A percentile compares a stretch with the other conserved stretches of the same genome.
These are phyloP conservation scores for Chaetomiaceae sp. DNA, from an alignment of 2,329 filamentous ascomycete species.

Conservation along the genomic window DNA sequence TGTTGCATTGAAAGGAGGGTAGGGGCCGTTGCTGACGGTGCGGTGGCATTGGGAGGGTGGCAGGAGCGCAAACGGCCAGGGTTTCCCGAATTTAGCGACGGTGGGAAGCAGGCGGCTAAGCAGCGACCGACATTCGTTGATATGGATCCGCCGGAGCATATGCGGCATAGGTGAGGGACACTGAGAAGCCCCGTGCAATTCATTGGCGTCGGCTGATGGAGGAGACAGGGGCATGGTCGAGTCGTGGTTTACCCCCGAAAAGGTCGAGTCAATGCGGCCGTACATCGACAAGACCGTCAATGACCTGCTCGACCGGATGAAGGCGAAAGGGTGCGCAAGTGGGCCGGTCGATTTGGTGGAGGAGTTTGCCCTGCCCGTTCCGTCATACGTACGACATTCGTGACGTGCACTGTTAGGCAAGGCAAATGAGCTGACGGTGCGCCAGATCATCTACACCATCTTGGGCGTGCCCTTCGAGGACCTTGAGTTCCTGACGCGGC, in stretches of 20 bases:
- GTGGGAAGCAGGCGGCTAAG: constrained; percentile 43
- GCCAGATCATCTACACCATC: constrained; percentile 43
- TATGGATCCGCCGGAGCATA: constrained; percentile 44
- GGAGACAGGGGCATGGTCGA: constrained; percentile 39
- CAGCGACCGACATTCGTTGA: constrained; percentile 45
- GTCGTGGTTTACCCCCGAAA: constrained; percentile 34
- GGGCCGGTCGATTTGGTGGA: constrained; percentile 40
- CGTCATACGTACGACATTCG: constrained; percentile 35
- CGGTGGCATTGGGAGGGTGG: background rate
- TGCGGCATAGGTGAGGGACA: constrained; percentile 34
- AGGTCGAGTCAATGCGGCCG: constrained; percentile 36
- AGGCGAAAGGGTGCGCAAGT: constrained; percentile 30
- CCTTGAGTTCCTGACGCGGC: constrained; percentile 39
- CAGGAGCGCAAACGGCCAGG: constrained; percentile 37
- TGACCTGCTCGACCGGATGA: constrained; percentile 36
- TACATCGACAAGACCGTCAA: constrained; percentile 42
- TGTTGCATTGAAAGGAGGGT: background rate
- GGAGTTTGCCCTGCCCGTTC: constrained; percentile 41
- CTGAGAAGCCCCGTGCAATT: background rate
- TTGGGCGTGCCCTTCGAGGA: constrained; percentile 43
- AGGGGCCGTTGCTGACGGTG: background rate
- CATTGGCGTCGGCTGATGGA: background rate
- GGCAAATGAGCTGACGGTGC: background rate
- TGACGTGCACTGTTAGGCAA: background rate
- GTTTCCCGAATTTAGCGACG: constrained; percentile 42